Evolutionary conservation across 2,329 filamentous ascomycete genomes (phyloP), one percentile per base, ranked within the genome.

Genomic region (Ophidiomyces ophidiicola): DNA sequence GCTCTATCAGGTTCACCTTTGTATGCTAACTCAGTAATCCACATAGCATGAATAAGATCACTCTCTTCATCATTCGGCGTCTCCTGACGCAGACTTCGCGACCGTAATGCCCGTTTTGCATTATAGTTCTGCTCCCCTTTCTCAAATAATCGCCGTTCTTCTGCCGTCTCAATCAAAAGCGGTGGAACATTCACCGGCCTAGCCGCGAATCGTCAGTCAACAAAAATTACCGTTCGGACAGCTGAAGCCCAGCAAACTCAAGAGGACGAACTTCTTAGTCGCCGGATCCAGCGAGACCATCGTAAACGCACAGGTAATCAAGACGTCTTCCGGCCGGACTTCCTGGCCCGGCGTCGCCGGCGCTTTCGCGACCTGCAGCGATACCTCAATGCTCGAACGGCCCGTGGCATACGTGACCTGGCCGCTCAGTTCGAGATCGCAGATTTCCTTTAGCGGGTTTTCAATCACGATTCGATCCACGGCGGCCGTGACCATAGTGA

Each of bases 251-350:
- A 36, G n/a, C 12, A 31, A 25, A 14, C 32, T 26, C 12, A 44
- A n/a, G 24, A 10, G 26, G 15, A 52, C 56, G 32, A 54, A 71
- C 63, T 72, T 78, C 57, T 78, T 81, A 1, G 78, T 83, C 3
- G 52, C 61, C 1, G 79, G 78, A 49, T 84, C 74, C 7, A 84
- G 62, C 1, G 79, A 81, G 0, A 84, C 80, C 80, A 85, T 84
- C 0, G 80, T 84, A 52, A 83, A 83, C 5, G 77, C 73, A 57
- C 78, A 82, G n/a, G 75, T 79, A 57, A 82, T 71, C 40, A 82
- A 57, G 1, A 81, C 62, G 53, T 82, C 78, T 30, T 78, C 71
- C 1, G 72, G 64, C 46, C 68, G 68, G 10, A 58, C 52, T 15
- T 32, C 17, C 49, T 80, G 66, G 17, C 76, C 78, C n/a, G n/a